Percentiles rank a stretch among this genome's conserved stretches.
Evolutionary conservation across 768 basidiomycete species (phyloP).

Genomic region (Fibroporia radiculosa): DNA sequence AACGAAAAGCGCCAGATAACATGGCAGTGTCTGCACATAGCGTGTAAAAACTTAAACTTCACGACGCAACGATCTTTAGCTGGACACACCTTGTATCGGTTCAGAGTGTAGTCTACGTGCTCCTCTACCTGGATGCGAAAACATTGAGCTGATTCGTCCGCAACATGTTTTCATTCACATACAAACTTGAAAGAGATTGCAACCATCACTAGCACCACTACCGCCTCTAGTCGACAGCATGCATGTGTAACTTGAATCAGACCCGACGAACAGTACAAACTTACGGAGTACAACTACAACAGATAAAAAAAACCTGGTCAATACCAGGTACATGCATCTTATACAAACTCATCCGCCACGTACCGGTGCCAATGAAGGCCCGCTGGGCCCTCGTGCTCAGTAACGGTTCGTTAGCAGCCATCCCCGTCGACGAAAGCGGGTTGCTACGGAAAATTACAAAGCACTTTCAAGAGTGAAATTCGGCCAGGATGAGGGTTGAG

Average conservation of each 20-base stretch:
- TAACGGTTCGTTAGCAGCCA: conserved; percentile 68
- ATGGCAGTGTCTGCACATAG: conserved; percentile 57
- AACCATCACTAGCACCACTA: conserved; percentile 70
- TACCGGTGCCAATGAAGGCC: conserved; percentile 66
- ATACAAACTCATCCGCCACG: conserved; percentile 20
- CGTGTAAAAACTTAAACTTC: conserved; percentile 5
- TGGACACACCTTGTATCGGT: conserved; percentile 47
- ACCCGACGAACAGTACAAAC: conserved; percentile 21
- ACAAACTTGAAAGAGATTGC: conserved; percentile 62
- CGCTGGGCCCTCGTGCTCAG: conserved; percentile 67
- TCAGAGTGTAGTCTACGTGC: conserved; percentile 32
- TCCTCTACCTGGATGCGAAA: conserved; percentile 40
- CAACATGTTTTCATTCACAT: conserved; percentile 16
- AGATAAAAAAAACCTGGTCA: too few relatives aligned
- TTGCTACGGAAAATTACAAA: too few relatives aligned
- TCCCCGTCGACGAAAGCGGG: too few relatives aligned
- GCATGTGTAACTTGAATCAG: not conserved
- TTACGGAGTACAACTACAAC: conserved; percentile 55
- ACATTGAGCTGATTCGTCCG: not conserved
- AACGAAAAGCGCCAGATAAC: conserved; percentile 78
- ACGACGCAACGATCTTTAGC: not conserved
- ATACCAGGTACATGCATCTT: not conserved
- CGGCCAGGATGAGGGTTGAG: too few relatives aligned
- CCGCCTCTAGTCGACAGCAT: conserved; percentile 54
- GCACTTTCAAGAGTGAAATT: too few relatives aligned